Evolutionary conservation across 31 red algal genomes (phyloP).

Genomic region (Porphyra umbilicalis): DNA sequence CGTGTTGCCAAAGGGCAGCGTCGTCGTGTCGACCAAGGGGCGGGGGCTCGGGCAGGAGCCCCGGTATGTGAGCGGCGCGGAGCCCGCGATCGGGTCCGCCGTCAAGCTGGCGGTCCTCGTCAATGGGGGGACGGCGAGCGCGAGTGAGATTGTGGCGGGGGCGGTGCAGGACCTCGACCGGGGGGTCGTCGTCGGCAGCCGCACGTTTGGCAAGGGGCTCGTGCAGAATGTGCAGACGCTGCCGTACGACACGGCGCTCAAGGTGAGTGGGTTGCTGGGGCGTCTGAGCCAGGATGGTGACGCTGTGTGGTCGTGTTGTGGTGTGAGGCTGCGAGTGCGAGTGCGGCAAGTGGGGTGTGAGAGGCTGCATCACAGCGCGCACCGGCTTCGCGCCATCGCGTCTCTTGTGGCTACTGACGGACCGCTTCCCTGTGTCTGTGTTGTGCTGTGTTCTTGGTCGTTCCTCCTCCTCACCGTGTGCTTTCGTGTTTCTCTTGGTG

Average conservation of each 20-base stretch:
- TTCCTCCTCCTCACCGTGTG: too few species aligned
- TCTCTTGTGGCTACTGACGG: too few species aligned
- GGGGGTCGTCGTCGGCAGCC: slow-evolving; percentile 66
- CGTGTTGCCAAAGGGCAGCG: slow-evolving; percentile 61
- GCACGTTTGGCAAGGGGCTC: slow-evolving; percentile 94
- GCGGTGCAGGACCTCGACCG: slow-evolving; percentile 91
- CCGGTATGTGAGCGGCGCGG: slow-evolving; percentile 27
- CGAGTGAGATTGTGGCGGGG: slow-evolving; percentile 93
- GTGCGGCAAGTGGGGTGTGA: too few species aligned
- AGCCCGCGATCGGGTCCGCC: slow-evolving; percentile 21
- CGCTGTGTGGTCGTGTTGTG: not conserved
- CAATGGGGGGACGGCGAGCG: slow-evolving; percentile 79
- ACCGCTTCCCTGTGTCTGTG: too few species aligned
- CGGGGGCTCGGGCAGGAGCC: slow-evolving; percentile 51
- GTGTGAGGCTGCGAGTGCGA: too few species aligned
- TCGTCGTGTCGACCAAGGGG: slow-evolving; percentile 80
- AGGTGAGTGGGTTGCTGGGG: slow-evolving; percentile 2
- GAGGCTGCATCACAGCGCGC: too few species aligned
- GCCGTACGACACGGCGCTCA: slow-evolving; percentile 84
- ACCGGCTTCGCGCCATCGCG: too few species aligned
- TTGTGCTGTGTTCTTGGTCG: too few species aligned
- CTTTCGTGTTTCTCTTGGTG: too few species aligned
- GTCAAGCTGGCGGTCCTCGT: slow-evolving; percentile 69
- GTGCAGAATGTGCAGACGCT: slow-evolving; percentile 90
- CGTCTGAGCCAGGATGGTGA: too few species aligned